phyloP scores from a whole-genome alignment of 805 yeast species.

The Cyberlindnera mycetangii region DNA sequence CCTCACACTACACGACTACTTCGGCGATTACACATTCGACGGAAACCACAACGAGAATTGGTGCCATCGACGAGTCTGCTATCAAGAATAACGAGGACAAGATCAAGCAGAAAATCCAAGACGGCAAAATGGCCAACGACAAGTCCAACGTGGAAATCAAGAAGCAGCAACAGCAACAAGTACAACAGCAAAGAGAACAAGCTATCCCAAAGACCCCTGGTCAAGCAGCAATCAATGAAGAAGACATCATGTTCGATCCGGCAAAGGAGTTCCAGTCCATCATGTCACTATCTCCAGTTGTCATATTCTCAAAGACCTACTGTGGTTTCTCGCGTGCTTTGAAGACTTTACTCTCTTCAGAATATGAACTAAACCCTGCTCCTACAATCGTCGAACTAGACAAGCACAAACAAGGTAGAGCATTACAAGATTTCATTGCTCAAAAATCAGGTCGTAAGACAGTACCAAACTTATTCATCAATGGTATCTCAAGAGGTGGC shows the following conservation, averaged over 20 bases:
- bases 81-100: slow-evolving; percentile 37
- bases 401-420: slow-evolving; percentile 69
- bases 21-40: slow-evolving; percentile 4
- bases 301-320: slow-evolving; percentile 48
- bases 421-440: slow-evolving; percentile 70
- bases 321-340: slow-evolving; percentile 79
- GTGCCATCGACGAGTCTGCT: slow-evolving; percentile 40
- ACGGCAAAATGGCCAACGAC: slow-evolving; percentile 8
- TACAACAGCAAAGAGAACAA: slow-evolving; percentile 1
- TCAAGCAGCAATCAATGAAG: slow-evolving; percentile 7
- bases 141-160: slow-evolving; percentile 13
- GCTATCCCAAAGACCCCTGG: slow-evolving; percentile 3
- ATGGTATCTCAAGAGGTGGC: slow-evolving; percentile 81
- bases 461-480: slow-evolving; percentile 85
- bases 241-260: slow-evolving; percentile 38
- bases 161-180: slow-evolving; percentile 9
- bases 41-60: slow-evolving; percentile 25
- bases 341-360: slow-evolving; percentile 59
- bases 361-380: slow-evolving; percentile 69
- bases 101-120: slow-evolving; percentile 19
- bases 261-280: slow-evolving; percentile 55
- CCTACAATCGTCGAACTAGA: slow-evolving; percentile 81
- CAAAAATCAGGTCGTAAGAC: slow-evolving; percentile 73
- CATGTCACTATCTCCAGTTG: slow-evolving; percentile 59
- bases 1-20: slow-evolving; percentile 22